phyloP scores from a whole-genome alignment of 164 flowering plant genomes.

The Buxus sempervirens region DNA sequence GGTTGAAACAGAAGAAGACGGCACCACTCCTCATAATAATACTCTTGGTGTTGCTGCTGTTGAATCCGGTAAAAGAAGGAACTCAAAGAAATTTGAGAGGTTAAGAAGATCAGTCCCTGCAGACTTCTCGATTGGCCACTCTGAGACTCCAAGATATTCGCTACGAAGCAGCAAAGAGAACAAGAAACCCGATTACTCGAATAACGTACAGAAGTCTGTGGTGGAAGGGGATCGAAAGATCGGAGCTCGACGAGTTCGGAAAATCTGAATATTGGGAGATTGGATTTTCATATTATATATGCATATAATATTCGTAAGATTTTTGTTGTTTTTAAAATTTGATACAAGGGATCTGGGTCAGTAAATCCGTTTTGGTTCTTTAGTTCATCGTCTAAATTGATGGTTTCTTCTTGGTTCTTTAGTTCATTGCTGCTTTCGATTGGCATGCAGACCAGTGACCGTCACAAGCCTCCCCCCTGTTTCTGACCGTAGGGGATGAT shows the following conservation, averaged over 20 bases:
- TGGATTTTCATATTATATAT: not conserved
- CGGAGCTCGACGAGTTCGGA: slow-evolving; percentile 20
- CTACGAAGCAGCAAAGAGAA: slow-evolving; percentile 41
- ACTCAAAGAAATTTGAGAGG: slow-evolving; percentile 45
- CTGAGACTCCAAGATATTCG: slow-evolving; percentile 46
- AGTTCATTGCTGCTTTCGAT: too few species aligned
- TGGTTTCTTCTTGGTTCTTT: too few species aligned
- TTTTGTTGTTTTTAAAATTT: too few species aligned
- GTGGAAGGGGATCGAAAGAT: slow-evolving; percentile 25
- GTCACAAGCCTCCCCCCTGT: too few species aligned
- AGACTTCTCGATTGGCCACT: slow-evolving; percentile 25
- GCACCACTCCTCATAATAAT: slow-evolving; percentile 15
- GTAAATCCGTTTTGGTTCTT: too few species aligned
- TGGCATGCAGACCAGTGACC: too few species aligned
- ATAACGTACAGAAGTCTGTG: slow-evolving; percentile 19
- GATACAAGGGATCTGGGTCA: too few species aligned
- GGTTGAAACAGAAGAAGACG: slow-evolving; percentile 33
- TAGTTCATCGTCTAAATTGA: too few species aligned
- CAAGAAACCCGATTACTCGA: slow-evolving; percentile 46
- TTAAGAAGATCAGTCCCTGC: slow-evolving; percentile 52
- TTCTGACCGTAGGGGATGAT: too few species aligned
- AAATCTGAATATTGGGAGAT: slow-evolving; percentile 17
- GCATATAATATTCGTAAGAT: too few species aligned
- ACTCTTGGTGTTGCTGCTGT: slow-evolving; percentile 55
- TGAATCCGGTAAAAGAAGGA: slow-evolving; percentile 54